phyloP scores from a whole-genome alignment of 2,329 filamentous ascomycete genomes.

The Neopestalotiopsis sp. region DNA sequence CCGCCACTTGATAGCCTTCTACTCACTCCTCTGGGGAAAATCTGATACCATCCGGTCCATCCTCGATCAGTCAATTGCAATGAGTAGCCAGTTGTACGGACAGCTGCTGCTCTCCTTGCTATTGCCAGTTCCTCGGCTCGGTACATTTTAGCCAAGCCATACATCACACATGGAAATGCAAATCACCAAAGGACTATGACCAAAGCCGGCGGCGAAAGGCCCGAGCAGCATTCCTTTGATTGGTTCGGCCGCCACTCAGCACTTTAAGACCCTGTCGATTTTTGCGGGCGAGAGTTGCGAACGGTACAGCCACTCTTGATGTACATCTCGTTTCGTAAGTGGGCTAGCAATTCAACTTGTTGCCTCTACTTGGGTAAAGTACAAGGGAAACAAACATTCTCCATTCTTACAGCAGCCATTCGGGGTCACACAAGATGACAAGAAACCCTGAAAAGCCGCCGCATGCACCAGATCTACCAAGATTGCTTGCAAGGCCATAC shows the following conservation, averaged over 20 bases:
- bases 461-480: constrained; percentile 18
- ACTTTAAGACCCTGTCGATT: neutral
- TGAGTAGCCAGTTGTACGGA: neutral
- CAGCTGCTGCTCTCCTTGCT: neutral
- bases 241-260: neutral
- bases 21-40: too few relatives aligned
- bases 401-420: neutral
- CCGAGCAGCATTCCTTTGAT: neutral
- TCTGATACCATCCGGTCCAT: too few relatives aligned
- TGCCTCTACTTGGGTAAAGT: neutral
- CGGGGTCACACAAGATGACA: constrained; percentile 7
- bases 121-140: neutral
- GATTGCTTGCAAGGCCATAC: neutral
- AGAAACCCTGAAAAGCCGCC: constrained; percentile 2
- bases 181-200: neutral
- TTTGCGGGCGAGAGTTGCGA: neutral
- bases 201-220: neutral
- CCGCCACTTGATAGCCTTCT: too few relatives aligned
- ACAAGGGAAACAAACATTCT: neutral
- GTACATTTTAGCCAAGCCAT: neutral
- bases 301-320: neutral
- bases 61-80: too few relatives aligned
- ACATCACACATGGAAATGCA: neutral
- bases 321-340: neutral
- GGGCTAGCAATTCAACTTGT: neutral